Evolutionary conservation across 495 filamentous ascomycete species (phyloP), one percentile per base, ranked within the genome.

Genomic region (Neurospora discreta): DNA sequence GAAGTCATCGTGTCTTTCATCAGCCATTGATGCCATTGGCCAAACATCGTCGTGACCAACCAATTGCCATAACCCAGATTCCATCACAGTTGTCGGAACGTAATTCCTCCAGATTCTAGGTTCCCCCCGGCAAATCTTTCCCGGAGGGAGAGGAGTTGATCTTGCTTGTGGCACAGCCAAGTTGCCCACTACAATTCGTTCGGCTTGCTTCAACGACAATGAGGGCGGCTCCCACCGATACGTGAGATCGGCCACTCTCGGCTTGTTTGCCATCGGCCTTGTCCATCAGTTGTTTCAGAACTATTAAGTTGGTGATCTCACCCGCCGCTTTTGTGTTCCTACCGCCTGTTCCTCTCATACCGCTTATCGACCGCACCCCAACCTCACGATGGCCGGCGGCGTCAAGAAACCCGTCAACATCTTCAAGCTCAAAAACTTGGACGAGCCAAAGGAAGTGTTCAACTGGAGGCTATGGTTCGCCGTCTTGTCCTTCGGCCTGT

Each of bases 391-490:
- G 88, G 88, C 86, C 3, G 87, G 87, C 68, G 89, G 87, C 68
- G 84, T 85, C 39, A 89, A 89, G 81, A 89, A 88, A 76, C 88
- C 89, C 9, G 83, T 90, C 78, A 91, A 91, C 73, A 85, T 91
- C 80, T 91, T 90, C 81, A 86, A 82, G 70, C 78, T 90, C 68
- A 86, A 84, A 72, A 79, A 85, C 68, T 74, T 83, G 23, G 82
- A 81, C 39, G 87, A 89, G 69, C 89, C 89, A 3, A 85, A 84
- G 52, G 80, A 87, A 67, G 78, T 87, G 69, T 88, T 90, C 79
- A 91, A 91, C 76, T 89, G 88, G 87, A 78, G 85, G 39, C 79
- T 91, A 75, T 89, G 87, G 86, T 88, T 90, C 72, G 87, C 89
- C 20, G 89, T 91, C 33, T 39, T 89, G 73, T 89, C 89, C 0